These are phyloP conservation scores for Starmerella apis DNA, from an alignment of 805 yeast genomes.

Conservation along the genomic window DNA sequence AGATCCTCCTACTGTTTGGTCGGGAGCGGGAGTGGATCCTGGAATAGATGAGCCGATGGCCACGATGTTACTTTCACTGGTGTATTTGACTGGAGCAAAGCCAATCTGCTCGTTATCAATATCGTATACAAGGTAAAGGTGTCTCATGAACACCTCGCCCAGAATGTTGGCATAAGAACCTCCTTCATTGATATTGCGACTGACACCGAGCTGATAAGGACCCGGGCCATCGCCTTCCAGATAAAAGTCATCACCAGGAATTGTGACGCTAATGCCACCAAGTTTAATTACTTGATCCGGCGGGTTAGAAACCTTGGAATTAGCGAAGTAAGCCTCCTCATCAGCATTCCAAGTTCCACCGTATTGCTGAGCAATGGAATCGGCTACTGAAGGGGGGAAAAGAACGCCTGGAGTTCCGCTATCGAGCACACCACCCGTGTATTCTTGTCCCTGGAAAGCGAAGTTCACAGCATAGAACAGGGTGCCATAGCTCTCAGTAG, in stretches of 20 bases:
- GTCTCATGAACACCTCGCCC: constrained; percentile 47
- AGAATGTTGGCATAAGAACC: constrained; percentile 8
- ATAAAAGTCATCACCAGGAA: constrained; percentile 26
- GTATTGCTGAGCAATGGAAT: constrained; percentile 10
- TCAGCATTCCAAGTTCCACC: constrained; percentile 7
- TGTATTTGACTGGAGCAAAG: constrained; percentile 37
- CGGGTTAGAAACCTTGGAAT: constrained; percentile 2
- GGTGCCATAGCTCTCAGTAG: neutral
- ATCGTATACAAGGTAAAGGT: constrained; percentile 57
- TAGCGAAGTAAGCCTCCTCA: neutral
- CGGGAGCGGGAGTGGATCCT: constrained; percentile 13
- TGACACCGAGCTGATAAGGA: constrained; percentile 9
- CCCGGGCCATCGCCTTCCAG: constrained; percentile 11
- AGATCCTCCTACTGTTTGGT: constrained; percentile 3
- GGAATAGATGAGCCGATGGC: constrained; percentile 13
- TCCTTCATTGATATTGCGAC: constrained; percentile 3
- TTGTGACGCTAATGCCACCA: constrained; percentile 19
- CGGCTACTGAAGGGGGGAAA: constrained; percentile 32
- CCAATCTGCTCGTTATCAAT: constrained; percentile 48
- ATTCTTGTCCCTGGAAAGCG: constrained; percentile 6
- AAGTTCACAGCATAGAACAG: constrained; percentile 10
- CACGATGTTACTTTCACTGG: constrained; percentile 6
- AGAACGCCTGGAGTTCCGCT: constrained; percentile 44
- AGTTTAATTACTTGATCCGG: constrained; percentile 15
- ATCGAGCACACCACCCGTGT: constrained; percentile 34